These are phyloP conservation scores for Candida taoyuanica DNA, from an alignment of 805 yeast species.

Conservation along the genomic window DNA sequence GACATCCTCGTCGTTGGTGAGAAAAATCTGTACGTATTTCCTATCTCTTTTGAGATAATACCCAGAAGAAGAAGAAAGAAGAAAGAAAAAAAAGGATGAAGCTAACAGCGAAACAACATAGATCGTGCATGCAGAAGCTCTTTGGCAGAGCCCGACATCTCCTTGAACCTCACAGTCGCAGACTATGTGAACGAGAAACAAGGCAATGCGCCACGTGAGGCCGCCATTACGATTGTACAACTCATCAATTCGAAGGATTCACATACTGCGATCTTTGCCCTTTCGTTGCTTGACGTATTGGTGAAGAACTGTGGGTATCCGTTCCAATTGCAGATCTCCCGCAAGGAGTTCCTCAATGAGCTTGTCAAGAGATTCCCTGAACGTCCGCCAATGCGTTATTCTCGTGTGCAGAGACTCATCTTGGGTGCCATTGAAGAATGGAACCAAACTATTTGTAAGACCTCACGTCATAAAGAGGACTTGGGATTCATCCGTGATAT, in stretches of 20 bases:
- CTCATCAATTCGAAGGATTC: conserved; percentile 79
- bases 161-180: conserved; percentile 85
- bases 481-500: conserved; percentile 89
- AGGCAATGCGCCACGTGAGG: conserved; percentile 87
- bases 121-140: conserved; percentile 87
- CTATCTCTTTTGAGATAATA: too few relatives aligned
- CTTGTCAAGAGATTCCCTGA: conserved; percentile 92
- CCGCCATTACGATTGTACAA: conserved; percentile 80
- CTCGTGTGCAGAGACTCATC: conserved; percentile 77
- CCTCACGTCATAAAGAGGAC: conserved; percentile 87
- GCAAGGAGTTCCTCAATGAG: conserved; percentile 92
- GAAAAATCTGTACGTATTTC: conserved; percentile 34
- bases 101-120: conserved; percentile 17
- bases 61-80: too few relatives aligned
- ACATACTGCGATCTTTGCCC: conserved; percentile 78
- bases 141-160: conserved; percentile 79
- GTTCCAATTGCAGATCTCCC: conserved; percentile 87
- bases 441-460: conserved; percentile 91
- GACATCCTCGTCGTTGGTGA: conserved; percentile 30
- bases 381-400: conserved; percentile 81
- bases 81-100: conserved; percentile 1
- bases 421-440: conserved; percentile 94
- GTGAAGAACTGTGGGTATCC: conserved; percentile 99
- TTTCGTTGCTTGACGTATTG: conserved; percentile 77
- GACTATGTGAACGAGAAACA: conserved; percentile 91